Base-by-base conservation (phyloP, 352 stramenopile genomes). In the Pythium periplocum region DNA sequence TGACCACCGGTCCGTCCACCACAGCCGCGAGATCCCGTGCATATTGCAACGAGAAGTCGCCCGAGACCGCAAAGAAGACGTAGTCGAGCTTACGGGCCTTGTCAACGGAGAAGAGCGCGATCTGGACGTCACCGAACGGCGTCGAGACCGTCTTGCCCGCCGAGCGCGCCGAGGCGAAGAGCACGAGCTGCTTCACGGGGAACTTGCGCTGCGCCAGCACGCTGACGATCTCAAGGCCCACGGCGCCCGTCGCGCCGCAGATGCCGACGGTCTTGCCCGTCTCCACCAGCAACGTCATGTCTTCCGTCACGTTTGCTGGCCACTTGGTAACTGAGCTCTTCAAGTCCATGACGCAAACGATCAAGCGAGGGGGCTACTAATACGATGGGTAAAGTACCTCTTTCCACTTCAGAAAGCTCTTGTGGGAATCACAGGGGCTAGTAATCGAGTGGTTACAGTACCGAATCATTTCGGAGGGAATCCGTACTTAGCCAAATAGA, bases 11-110 rank as follows among this genome's bases (percentile, higher is more conserved):
- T 2, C 90, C 83, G 55, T 89, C 86, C 6, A 77, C 67, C 32
- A 80, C 53, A 4, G 76, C 71, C 8, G 86, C 86, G 61, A 99
- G 90, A 48, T 96, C 81, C 53, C 94, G 68, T 8, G 95, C 97
- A 71, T 98, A 97, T 69, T 98, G 77, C 48, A 98, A 73, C 41
- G 95, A 94, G 61, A 99, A 99, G 56, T 98, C 95, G 43, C 97
- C 96, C 57, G 85, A 96, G 38, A 99, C 97, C 4, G 97, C 96
- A 55, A 99, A 73, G 70, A 99, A 99, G 5, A 98, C 87, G 44
- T 98, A 96, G 75, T 99, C 95, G 48, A 97, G 90, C 64, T 96
- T 88, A 45, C 82, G 65, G 5, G 92, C 93, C 36, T 86, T 86
- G 37, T 94, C 87, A n/a, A 98, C 76, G 30, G 80, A 88, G 74